Evolutionary conservation across 495 filamentous ascomycete species (phyloP).

Genomic region (Aspergillus indologenus): DNA sequence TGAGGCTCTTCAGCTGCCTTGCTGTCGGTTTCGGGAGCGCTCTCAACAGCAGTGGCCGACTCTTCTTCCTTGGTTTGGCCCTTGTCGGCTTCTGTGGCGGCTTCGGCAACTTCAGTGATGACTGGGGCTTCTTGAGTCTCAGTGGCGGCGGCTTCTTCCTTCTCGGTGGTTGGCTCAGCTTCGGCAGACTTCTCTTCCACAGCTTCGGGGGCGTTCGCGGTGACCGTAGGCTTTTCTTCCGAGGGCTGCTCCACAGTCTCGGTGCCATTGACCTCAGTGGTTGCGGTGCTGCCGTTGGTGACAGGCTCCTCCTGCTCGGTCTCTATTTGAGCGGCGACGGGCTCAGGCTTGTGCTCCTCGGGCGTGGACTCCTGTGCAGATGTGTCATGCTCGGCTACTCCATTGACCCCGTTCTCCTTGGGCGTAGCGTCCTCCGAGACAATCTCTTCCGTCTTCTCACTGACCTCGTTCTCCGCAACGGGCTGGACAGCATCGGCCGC

Average conservation of each 20-base stretch:
- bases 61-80: not conserved
- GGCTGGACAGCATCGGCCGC: not conserved
- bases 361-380: slow-evolving; percentile 3
- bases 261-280: slow-evolving; percentile 13
- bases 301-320: slow-evolving; percentile 7
- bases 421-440: too few relatives aligned
- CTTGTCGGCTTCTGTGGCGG: slow-evolving; percentile 1
- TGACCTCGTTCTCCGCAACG: slow-evolving; percentile 13
- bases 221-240: not conserved
- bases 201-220: not conserved
- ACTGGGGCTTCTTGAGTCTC: slow-evolving; percentile 8
- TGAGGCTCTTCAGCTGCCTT: slow-evolving; percentile 5
- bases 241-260: slow-evolving; percentile 12
- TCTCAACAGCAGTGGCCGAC: not conserved
- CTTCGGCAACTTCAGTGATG: not conserved
- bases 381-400: too few relatives aligned
- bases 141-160: not conserved
- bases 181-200: slow-evolving; percentile 3
- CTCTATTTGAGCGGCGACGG: too few relatives aligned
- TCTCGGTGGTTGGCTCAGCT: not conserved
- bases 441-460: too few relatives aligned
- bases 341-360: slow-evolving; percentile 16
- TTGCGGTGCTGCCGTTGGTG: slow-evolving; percentile 6
- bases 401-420: too few relatives aligned
- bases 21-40: not conserved